Base-by-base conservation (phyloP, 495 filamentous ascomycete genomes). In the Tuber calosporum region DNA sequence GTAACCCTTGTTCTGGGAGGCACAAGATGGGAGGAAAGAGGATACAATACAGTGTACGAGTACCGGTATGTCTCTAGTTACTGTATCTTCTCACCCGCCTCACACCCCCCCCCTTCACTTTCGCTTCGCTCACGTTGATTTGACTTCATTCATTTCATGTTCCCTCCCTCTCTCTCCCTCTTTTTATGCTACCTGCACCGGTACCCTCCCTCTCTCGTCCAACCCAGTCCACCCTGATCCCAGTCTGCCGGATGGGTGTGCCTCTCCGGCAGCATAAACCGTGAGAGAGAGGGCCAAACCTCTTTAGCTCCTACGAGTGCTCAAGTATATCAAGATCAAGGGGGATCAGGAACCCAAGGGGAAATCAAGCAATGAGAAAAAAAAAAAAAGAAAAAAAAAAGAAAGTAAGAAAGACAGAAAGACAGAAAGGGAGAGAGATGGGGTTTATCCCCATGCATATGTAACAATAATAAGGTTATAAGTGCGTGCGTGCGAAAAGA, bases 61-160 rank as follows among this genome's bases (percentile, higher is more conserved):
- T n/a, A n/a, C n/a, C n/a, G n/a, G 45, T 45, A 42, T 78, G 76
- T 77, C 74, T 77, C 70, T 68, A 75, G 76, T 69, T 72, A n/a
- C n/a, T n/a, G n/a, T n/a, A 68, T 77, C 70, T 73, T 68, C 66
- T 67, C 75, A 58, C 73, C 45, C 53, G n/a, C 13, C 13, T 15
- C 40, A 3, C 20, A 11, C 2, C n/a, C 53, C 53, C 26, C 48
- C 53, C 53, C 53, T 30, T 66, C 73, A 77, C 62, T 68, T 48
- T 66, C 67, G 38, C 72, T 66, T 71, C 74, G 48, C 69, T 69
- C 69, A 66, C 43, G 62, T n/a, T 39, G 40, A 48, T 58, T 71
- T 38, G 58, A 36, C 43, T 17, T 71, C 26, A 42, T 11, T 38
- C 42, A 22, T 20, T 39, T 22, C 19, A 62, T 53, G 20, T 37